Percentiles rank a stretch among this genome's conserved stretches.
Evolutionary conservation across 441 rosid species (phyloP).

Genomic region (Adansonia gregorii): DNA sequence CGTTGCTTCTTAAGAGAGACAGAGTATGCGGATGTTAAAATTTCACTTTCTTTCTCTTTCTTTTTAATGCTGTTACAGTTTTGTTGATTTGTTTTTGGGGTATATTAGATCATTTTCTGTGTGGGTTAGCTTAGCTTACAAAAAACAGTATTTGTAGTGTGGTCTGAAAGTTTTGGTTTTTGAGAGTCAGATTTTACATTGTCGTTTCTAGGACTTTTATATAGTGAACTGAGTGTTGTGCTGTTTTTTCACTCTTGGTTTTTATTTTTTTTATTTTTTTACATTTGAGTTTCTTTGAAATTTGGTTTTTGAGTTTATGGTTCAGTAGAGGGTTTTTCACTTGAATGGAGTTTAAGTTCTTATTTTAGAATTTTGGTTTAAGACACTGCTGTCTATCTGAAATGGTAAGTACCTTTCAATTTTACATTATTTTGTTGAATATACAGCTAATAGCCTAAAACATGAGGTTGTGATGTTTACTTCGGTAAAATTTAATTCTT

Average conservation of each 20-base stretch:
- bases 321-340: neutral
- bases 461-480: slow-evolving; percentile 11
- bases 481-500: slow-evolving; percentile 24
- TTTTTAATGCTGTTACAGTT: neutral
- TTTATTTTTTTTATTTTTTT: neutral
- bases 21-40: slow-evolving; percentile 54
- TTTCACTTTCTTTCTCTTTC: neutral
- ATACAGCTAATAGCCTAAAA: neutral
- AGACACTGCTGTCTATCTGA: neutral
- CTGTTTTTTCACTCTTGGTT: neutral
- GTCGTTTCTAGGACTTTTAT: neutral
- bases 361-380: slow-evolving; percentile 16
- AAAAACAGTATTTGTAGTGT: neutral
- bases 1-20: slow-evolving; percentile 82
- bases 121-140: slow-evolving; percentile 27
- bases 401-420: neutral
- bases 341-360: neutral
- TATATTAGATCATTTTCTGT: slow-evolving; percentile 13
- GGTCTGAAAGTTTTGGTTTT: neutral
- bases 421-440: neutral
- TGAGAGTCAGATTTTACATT: neutral
- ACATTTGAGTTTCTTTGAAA: neutral
- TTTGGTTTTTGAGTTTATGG: neutral
- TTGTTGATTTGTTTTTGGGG: neutral
- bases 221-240: neutral